Conservation (phyloP, 352 stramenopile genomes). For the Pythium myriotylum region DNA sequence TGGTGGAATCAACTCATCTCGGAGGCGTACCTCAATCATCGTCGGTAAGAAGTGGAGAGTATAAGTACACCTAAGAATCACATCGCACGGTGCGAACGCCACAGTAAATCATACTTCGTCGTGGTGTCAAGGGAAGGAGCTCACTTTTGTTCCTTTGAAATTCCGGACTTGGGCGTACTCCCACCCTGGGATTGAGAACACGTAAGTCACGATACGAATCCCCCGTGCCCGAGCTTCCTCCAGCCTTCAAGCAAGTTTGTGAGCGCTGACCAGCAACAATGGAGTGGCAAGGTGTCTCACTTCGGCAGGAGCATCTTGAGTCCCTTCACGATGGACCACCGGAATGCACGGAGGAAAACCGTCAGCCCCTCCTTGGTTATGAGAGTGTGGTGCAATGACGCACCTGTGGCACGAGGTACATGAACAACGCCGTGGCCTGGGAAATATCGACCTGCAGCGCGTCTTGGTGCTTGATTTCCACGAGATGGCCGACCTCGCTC, state of each 20-base stretch:
- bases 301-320: conserved; percentile 75
- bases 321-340: conserved; percentile 37
- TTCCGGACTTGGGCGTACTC: conserved; percentile 48
- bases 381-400: conserved; percentile 1
- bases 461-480: conserved; percentile 67
- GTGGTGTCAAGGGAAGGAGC: too few species aligned
- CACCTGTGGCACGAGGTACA: conserved; percentile 83
- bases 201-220: conserved; percentile 81
- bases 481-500: conserved; percentile 38
- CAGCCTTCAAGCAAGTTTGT: conserved; percentile 30
- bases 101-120: too few species aligned
- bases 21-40: too few species aligned
- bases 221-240: conserved; percentile 60
- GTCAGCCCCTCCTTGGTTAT: background rate
- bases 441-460: conserved; percentile 64
- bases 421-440: conserved; percentile 66
- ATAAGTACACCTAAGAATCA: conserved; percentile 2
- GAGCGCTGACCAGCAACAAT: background rate
- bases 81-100: background rate
- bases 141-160: conserved; percentile 87
- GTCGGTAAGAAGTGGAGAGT: background rate
- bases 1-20: too few species aligned
- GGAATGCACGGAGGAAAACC: background rate
- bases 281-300: conserved; percentile 28
- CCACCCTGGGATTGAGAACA: conserved; percentile 84